Evolutionary conservation across 225 moss, liverwort and hornwort species (phyloP), one percentile per base, ranked within the genome.

Genomic region (Antitrichia curtipendula): DNA sequence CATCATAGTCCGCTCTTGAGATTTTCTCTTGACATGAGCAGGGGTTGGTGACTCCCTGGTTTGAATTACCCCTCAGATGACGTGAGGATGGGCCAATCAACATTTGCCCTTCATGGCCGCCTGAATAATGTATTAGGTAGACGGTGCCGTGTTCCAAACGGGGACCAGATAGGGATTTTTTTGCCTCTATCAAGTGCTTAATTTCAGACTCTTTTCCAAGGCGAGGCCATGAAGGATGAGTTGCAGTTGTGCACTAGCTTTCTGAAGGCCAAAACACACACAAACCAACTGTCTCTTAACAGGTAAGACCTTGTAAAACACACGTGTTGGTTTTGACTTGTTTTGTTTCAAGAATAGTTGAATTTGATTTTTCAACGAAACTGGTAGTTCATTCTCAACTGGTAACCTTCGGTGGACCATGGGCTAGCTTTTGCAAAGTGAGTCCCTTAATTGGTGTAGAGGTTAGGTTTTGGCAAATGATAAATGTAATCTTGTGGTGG

Each of bases 1-100:
- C 93, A n/a, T 90, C 89, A 50, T 92, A 90, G 73, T 72, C 32
- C 24, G 66, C 60, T 77, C 43, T 77, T 73, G 87, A 56, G 81
- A 81, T 27, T 84, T 23, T 36, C 71, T 85, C 74, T 70, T 52
- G 61, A 82, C 64, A 78, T 58, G 81, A 80, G 81, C 75, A 87
- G 29, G 71, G 76, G 85, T 91, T 77, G 77, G 76, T 76, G 49
- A 61, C 68, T 81, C 72, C 80, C 69, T 86, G 86, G 75, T 86
- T 91, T 59, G 59, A 47, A 75, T 81, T 53, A 84, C 50, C 83
- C 25, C 53, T 65, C 79, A 64, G 68, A 76, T 59, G 76, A 49
- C 52, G 47, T 77, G 62, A 75, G 77, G 85, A 57, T 63, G 45
- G 69, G 76, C 81, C 54, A 69, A 75, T 53, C 62, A 75, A 53